A percentile compares a stretch with the other conserved stretches of the same genome.
phyloP scores from a whole-genome alignment of 2,329 filamentous ascomycete genomes.

The Aspergillus hiratsukae region DNA sequence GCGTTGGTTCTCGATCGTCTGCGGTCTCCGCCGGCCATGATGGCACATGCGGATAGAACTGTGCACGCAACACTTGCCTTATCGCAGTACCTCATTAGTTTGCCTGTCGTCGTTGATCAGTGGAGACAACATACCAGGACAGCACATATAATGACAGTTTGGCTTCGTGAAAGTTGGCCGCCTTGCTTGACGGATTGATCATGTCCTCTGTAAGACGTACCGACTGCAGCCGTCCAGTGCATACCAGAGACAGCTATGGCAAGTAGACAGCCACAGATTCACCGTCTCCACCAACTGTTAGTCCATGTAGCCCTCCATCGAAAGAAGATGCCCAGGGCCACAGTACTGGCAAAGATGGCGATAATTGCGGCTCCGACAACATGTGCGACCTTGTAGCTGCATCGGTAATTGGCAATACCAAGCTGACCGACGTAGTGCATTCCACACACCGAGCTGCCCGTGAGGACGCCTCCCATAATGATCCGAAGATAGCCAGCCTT shows the following conservation, averaged over 20 bases:
- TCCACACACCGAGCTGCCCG: constrained; percentile 70
- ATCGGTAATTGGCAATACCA: constrained; percentile 71
- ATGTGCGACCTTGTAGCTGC: constrained; percentile 56
- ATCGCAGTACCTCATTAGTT: constrained; percentile 8
- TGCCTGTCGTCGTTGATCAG: neutral
- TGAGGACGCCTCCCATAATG: constrained; percentile 60
- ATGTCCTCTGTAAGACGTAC: constrained; percentile 62
- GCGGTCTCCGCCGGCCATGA: constrained; percentile 52
- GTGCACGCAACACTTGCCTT: constrained; percentile 60
- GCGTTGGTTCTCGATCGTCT: constrained; percentile 55
- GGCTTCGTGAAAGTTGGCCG: constrained; percentile 52
- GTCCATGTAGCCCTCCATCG: constrained; percentile 72
- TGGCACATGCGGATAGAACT: constrained; percentile 53
- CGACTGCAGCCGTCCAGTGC: constrained; percentile 77
- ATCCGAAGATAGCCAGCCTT: constrained; percentile 57
- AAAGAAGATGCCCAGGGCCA: constrained; percentile 72
- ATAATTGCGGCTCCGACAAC: constrained; percentile 68
- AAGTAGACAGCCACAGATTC: constrained; percentile 62
- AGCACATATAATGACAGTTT: constrained; percentile 69
- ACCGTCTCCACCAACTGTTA: constrained; percentile 71
- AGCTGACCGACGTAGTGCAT: constrained; percentile 90
- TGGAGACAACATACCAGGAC: constrained; percentile 53
- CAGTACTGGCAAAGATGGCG: constrained; percentile 65
- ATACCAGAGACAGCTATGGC: constrained; percentile 75
- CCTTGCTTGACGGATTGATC: constrained; percentile 37